Base-by-base conservation (phyloP, 1,284 basidiomycete genomes). In the Malassezia nana region DNA sequence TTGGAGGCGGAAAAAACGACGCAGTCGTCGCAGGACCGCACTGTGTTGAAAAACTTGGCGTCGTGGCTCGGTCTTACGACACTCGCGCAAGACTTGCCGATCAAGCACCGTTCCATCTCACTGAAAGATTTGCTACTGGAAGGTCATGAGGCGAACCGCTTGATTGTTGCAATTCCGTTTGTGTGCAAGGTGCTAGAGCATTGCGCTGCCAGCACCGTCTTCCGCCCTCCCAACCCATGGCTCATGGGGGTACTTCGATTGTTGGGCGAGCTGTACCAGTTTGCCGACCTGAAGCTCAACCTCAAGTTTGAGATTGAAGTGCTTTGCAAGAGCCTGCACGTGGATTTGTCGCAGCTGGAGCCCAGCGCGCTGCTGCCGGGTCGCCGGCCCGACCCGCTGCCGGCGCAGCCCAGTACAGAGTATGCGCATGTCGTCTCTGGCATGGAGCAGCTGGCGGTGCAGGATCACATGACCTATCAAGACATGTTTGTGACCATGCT, bases 271-370 rank as follows among this genome's bases (percentile, higher is more conserved):
- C 81, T 99, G 18, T 98, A 99, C 76, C 89, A 92, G 72, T 94
- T 85, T 66, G 92, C 90, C 3, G 91, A 98, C 67, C 81, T 98
- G 59, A 94, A 95, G 77, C 80, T 98, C 57, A 95, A 96, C 74
- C 81, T 92, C 74, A 98, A 96, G 76, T 98, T 98, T 69, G 94
- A 98, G 77, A 98, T 99, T 61, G 94, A 99, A 76, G 85, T 96
- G 28, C 78, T 98, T 8, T 98, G 92, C 80, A 92, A 90, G 75
- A 83, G 83, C 39, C 82, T 98, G 29, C 84, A 86, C 29, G 82
- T 99, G 61, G 85, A 92, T 69, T 81, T 98, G 40, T 87, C 87
- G 72, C 77, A 84, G 10, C 79, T 98, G 39, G 87, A 94, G 72
- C 84, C 88, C 2, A 86, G 89, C 6, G 84, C 81, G 7, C 81